Percentiles rank a stretch among this genome's conserved stretches.
Evolutionary conservation across 805 yeast species (phyloP).

Genomic region (Ogataea naganishii): DNA sequence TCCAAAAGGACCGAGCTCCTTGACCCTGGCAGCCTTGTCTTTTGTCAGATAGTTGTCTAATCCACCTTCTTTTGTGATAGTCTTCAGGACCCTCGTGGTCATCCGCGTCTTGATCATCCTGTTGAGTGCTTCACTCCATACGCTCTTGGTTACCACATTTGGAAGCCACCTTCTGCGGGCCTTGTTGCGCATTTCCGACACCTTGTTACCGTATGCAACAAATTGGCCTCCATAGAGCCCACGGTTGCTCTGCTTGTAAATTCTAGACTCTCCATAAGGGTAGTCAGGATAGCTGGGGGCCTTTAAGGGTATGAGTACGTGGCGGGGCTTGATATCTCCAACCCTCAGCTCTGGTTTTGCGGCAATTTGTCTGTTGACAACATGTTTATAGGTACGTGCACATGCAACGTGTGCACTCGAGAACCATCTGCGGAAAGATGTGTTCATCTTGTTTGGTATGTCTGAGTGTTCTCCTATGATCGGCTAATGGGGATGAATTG

Average conservation of each 20-base stretch:
- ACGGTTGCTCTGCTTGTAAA: constrained; percentile 75
- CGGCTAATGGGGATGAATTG: neutral
- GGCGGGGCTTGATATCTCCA: constrained; percentile 44
- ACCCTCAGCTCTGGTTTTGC: constrained; percentile 33
- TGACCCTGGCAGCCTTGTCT: constrained; percentile 81
- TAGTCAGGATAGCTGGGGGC: constrained; percentile 49
- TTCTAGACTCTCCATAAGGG: constrained; percentile 69
- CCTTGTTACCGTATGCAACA: constrained; percentile 64
- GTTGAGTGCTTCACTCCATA: constrained; percentile 80
- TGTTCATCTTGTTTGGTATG: constrained; percentile 1
- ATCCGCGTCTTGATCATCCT: constrained; percentile 49
- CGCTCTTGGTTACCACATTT: constrained; percentile 62
- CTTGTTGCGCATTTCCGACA: constrained; percentile 69
- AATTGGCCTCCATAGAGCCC: constrained; percentile 90
- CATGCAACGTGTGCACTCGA: constrained; percentile 10
- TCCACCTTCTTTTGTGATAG: constrained; percentile 92
- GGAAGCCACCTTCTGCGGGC: constrained; percentile 72
- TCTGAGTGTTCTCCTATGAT: neutral
- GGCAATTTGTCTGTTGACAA: constrained; percentile 40
- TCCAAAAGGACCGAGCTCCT: constrained; percentile 87
- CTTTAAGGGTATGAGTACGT: constrained; percentile 32
- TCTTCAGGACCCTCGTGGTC: constrained; percentile 73
- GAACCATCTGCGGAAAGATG: constrained; percentile 12
- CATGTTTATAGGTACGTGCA: constrained; percentile 27
- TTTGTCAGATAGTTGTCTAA: constrained; percentile 81